Percentiles rank a stretch among this genome's conserved stretches.
Evolutionary conservation across 108 stramenopile species (phyloP).

Genomic region (Heterococcus sp.): DNA sequence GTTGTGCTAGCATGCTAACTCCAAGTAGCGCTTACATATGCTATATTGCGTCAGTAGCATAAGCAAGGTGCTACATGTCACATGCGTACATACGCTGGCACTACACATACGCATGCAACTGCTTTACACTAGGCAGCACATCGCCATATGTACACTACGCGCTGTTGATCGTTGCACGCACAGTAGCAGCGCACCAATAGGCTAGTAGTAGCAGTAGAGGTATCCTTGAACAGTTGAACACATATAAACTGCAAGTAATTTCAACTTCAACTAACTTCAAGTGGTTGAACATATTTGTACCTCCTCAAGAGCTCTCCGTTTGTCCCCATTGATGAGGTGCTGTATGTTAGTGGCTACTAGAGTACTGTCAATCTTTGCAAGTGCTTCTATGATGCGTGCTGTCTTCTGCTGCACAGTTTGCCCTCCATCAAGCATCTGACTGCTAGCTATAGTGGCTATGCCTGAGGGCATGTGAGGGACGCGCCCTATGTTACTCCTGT

Average conservation of each 20-base stretch:
- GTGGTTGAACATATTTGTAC: no score
- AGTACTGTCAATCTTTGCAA: slow-evolving; percentile 26
- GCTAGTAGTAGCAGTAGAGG: no score
- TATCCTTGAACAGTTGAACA: background rate
- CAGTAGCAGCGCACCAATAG: background rate
- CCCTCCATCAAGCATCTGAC: no score
- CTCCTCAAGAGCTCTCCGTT: no score
- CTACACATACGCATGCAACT: background rate
- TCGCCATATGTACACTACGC: background rate
- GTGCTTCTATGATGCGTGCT: slow-evolving; percentile 5
- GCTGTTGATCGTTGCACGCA: background rate
- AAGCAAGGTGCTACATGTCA: background rate
- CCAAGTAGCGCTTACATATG: background rate
- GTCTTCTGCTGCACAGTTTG: slow-evolving; percentile 28
- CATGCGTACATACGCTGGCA: background rate
- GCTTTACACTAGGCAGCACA: no score
- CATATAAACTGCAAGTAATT: background rate
- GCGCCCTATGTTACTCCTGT: slow-evolving; percentile 14
- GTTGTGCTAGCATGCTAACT: background rate
- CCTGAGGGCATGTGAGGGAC: slow-evolving; percentile 2
- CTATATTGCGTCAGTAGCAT: background rate
- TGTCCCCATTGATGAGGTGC: slow-evolving; percentile 28
- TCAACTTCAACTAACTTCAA: background rate
- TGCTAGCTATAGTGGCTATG: slow-evolving; percentile 14
- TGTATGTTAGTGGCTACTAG: slow-evolving; percentile 32